phyloP scores from a whole-genome alignment of 148 eudicot genomes.

The Fagopyrum tataricum region DNA sequence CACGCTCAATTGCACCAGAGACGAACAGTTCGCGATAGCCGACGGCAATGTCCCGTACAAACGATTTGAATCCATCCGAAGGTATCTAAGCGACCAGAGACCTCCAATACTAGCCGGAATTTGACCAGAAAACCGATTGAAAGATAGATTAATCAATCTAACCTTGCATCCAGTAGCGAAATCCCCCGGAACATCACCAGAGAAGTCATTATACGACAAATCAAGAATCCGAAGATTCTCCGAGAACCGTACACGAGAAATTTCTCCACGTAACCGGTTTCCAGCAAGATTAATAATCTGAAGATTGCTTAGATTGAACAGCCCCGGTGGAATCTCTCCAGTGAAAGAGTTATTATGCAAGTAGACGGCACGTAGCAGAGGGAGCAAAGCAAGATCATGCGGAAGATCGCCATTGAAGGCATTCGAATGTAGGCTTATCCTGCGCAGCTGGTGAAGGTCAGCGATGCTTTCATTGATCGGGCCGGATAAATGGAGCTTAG shows the following conservation, averaged over 20 bases:
- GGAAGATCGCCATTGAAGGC: slow-evolving; percentile 42
- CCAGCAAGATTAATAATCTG: slow-evolving; percentile 30
- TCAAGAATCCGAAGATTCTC: slow-evolving; percentile 30
- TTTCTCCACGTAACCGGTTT: slow-evolving; percentile 26
- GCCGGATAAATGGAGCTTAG: slow-evolving; percentile 39
- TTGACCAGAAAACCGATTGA: slow-evolving; percentile 38
- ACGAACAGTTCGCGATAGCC: slow-evolving; percentile 47
- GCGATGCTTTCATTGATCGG: slow-evolving; percentile 22
- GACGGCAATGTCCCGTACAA: slow-evolving; percentile 58
- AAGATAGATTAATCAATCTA: slow-evolving; percentile 39
- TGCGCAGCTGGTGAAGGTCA: slow-evolving; percentile 33
- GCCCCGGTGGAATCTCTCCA: slow-evolving; percentile 24
- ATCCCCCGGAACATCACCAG: slow-evolving; percentile 30
- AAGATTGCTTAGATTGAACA: slow-evolving; percentile 29
- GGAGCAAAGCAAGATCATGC: slow-evolving; percentile 25
- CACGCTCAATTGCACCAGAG: slow-evolving; percentile 53
- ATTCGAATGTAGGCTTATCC: slow-evolving; percentile 56
- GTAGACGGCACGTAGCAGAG: slow-evolving; percentile 30
- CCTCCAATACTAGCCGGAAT: slow-evolving; percentile 50
- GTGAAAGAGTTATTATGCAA: slow-evolving; percentile 42
- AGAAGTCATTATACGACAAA: slow-evolving; percentile 26
- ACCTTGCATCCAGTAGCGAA: slow-evolving; percentile 21
- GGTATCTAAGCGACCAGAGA: slow-evolving; percentile 32
- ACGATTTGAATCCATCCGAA: slow-evolving; percentile 47
- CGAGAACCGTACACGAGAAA: slow-evolving; percentile 17